phyloP scores from a whole-genome alignment of 805 yeast species.

The Wickerhamomyces bisporus region DNA sequence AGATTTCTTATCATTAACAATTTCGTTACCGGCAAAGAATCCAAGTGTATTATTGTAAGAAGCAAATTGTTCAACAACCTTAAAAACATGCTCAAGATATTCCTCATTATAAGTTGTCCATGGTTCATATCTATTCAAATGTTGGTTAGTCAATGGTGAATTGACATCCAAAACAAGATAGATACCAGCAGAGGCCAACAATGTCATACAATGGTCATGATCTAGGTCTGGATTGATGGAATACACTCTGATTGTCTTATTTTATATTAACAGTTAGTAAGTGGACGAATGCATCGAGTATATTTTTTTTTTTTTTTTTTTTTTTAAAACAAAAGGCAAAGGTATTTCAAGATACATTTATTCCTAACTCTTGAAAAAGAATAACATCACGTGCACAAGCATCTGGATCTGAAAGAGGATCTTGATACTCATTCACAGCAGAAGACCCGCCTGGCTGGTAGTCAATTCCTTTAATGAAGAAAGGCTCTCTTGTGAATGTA shows the following conservation, averaged over 20 bases:
- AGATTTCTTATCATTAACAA: slow-evolving; percentile 74
- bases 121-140: slow-evolving; percentile 86
- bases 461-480: slow-evolving; percentile 82
- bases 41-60: slow-evolving; percentile 85
- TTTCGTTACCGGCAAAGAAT: slow-evolving; percentile 89
- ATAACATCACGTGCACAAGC: slow-evolving; percentile 77
- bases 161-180: slow-evolving; percentile 88
- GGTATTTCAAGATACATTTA: slow-evolving; percentile 51
- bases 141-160: slow-evolving; percentile 74
- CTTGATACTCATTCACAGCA: slow-evolving; percentile 48
- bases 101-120: slow-evolving; percentile 77
- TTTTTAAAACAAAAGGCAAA: slow-evolving; percentile 46
- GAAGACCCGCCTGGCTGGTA: slow-evolving; percentile 97
- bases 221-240: slow-evolving; percentile 77
- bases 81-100: slow-evolving; percentile 72
- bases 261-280: too few species aligned
- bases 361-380: slow-evolving; percentile 76
- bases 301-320: too few species aligned
- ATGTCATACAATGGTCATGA: slow-evolving; percentile 88
- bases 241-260: slow-evolving; percentile 78
- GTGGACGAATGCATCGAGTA: too few species aligned
- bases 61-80: slow-evolving; percentile 75
- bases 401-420: slow-evolving; percentile 72
- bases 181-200: slow-evolving; percentile 90
- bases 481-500: slow-evolving; percentile 68